Evolutionary conservation across 176 grass and related monocot genomes (phyloP).

Genomic region (Musa acuminata): DNA sequence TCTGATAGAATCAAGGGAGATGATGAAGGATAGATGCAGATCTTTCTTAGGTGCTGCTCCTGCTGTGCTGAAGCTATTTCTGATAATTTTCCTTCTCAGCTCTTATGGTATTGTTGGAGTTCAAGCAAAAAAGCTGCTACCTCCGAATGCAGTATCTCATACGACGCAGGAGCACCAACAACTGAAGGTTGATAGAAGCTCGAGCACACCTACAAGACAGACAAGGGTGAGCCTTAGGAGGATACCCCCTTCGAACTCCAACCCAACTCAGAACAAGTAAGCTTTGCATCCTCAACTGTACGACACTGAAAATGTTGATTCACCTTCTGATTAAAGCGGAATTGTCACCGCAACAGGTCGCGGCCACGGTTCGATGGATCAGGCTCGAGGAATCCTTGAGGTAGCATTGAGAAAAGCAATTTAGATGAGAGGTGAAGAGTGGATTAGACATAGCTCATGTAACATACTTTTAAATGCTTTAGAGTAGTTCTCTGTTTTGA

Average conservation of each 20-base stretch:
- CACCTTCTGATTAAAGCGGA: too few relatives aligned
- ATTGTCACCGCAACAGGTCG: too few relatives aligned
- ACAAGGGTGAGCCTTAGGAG: slow-evolving; percentile 13
- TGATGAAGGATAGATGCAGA: background rate
- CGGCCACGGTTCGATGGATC: too few relatives aligned
- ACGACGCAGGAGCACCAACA: too few relatives aligned
- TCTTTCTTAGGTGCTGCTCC: background rate
- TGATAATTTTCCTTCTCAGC: background rate
- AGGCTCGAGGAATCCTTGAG: too few relatives aligned
- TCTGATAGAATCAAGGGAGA: background rate
- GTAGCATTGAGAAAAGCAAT: too few relatives aligned
- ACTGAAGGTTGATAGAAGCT: background rate
- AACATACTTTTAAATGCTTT: too few relatives aligned
- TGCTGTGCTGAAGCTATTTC: background rate
- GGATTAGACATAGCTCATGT: too few relatives aligned
- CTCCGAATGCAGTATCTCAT: too few relatives aligned
- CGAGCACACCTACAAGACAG: background rate
- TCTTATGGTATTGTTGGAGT: background rate
- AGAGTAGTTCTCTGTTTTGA: too few relatives aligned
- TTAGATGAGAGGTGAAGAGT: too few relatives aligned
- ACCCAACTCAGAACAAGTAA: slow-evolving; percentile 20
- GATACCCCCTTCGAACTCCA: slow-evolving; percentile 21
- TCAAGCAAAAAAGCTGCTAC: background rate
- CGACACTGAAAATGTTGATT: too few relatives aligned
- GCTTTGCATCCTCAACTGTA: background rate